phyloP scores from a whole-genome alignment of 148 eudicot species.

The Bassia scoparia region DNA sequence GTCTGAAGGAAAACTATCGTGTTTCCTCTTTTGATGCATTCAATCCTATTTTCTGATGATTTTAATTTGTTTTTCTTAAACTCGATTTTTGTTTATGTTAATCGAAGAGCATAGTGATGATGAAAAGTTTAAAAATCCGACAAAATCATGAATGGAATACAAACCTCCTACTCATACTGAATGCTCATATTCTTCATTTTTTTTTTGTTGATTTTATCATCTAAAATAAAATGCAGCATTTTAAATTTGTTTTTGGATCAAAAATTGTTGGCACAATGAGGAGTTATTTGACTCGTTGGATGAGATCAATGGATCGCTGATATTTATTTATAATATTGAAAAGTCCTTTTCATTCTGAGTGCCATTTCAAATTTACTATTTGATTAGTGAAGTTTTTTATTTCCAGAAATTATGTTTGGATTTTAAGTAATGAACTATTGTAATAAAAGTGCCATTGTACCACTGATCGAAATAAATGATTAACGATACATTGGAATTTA shows the following conservation, averaged over 20 bases:
- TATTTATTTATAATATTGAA: not conserved
- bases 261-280: conserved; percentile 10
- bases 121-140: conserved; percentile 10
- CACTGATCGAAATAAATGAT: too few species aligned
- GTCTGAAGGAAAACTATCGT: conserved; percentile 23
- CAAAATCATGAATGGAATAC: conserved; percentile 22
- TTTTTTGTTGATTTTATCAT: too few species aligned
- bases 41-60: conserved; percentile 21
- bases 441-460: too few species aligned
- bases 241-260: too few species aligned
- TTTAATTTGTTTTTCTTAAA: not conserved
- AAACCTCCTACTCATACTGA: conserved; percentile 37
- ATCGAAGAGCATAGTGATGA: conserved; percentile 26
- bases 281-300: conserved; percentile 27
- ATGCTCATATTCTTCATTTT: conserved; percentile 1
- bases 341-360: conserved; percentile 29
- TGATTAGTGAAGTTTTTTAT: too few species aligned
- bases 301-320: conserved; percentile 20
- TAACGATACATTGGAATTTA: too few species aligned
- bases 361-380: not conserved
- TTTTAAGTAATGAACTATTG: too few species aligned
- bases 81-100: not conserved
- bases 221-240: not conserved
- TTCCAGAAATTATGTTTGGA: too few species aligned
- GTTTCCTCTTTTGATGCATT: conserved; percentile 15